These are phyloP conservation scores for Perkinsus olseni DNA, from an alignment of 169 alveolate genomes.

Conservation along the genomic window DNA sequence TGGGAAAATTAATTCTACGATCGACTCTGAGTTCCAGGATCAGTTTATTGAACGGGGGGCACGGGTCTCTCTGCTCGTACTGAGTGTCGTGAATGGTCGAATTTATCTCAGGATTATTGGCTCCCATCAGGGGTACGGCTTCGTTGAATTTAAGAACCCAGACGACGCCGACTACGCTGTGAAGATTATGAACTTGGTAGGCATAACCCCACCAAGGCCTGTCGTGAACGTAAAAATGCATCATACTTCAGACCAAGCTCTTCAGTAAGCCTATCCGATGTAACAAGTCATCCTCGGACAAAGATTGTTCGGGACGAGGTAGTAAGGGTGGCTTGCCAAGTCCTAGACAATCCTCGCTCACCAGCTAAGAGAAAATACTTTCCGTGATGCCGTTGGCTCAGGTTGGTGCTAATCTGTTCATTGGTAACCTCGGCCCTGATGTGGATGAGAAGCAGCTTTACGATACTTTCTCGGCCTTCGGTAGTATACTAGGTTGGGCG, in stretches of 20 bases:
- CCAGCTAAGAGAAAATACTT: too few species aligned
- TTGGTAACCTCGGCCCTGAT: slow-evolving; percentile 94
- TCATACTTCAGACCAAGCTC: slow-evolving; percentile 54
- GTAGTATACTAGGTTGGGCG: slow-evolving; percentile 58
- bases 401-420: slow-evolving; percentile 95
- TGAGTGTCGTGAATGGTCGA: too few species aligned
- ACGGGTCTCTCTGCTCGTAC: too few species aligned
- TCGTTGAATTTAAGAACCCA: slow-evolving; percentile 92
- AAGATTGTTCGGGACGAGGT: slow-evolving; percentile 79
- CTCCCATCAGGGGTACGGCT: slow-evolving; percentile 80
- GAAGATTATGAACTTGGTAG: slow-evolving; percentile 88
- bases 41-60: too few species aligned
- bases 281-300: slow-evolving; percentile 94
- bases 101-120: too few species aligned
- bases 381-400: neutral
- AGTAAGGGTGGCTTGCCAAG: too few species aligned
- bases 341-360: too few species aligned
- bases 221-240: too few species aligned
- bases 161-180: slow-evolving; percentile 97
- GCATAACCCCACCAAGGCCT: too few species aligned
- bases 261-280: slow-evolving; percentile 92
- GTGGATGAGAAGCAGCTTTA: slow-evolving; percentile 92
- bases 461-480: slow-evolving; percentile 94
- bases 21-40: too few species aligned
- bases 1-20: too few species aligned